A percentile compares a stretch with the other conserved stretches of the same genome.
phyloP scores from a whole-genome alignment of 352 stramenopile species.

The Phytophthora multivora region DNA sequence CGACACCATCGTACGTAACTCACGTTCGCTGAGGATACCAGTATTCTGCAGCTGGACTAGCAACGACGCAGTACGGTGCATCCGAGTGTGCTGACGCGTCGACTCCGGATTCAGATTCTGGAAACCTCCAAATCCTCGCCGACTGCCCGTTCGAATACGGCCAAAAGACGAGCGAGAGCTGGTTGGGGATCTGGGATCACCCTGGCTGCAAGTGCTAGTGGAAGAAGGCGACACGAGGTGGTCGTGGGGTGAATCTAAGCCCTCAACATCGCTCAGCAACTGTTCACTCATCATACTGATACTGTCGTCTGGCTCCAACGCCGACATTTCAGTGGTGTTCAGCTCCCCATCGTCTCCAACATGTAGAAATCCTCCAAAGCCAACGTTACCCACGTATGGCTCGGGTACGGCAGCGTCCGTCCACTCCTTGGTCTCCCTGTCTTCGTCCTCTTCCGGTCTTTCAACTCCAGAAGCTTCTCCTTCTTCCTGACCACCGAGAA shows the following conservation, averaged over 20 bases:
- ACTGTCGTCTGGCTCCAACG: conserved; percentile 31
- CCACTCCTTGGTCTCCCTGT: conserved; percentile 21
- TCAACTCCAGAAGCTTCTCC: conserved; percentile 31
- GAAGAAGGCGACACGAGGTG: conserved; percentile 69
- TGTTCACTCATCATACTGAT: conserved; percentile 51
- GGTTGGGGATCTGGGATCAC: conserved; percentile 26
- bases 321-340: conserved; percentile 11
- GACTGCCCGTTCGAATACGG: conserved; percentile 12
- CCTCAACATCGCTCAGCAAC: conserved; percentile 45
- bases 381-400: conserved; percentile 29
- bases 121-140: conserved; percentile 12
- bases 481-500: conserved; percentile 30
- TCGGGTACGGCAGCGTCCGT: conserved; percentile 19
- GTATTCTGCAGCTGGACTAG: conserved; percentile 21
- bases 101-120: conserved; percentile 9
- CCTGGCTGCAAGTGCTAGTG: conserved; percentile 52
- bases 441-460: conserved; percentile 19
- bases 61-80: conserved; percentile 22
- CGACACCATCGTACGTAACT: conserved; percentile 37
- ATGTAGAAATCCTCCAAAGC: conserved; percentile 28
- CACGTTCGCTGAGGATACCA: conserved; percentile 20
- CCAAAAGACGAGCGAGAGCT: conserved; percentile 43
- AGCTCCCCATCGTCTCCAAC: conserved; percentile 25
- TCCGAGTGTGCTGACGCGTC: conserved; percentile 2
- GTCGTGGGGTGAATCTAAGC: conserved; percentile 43